Evolutionary conservation across 495 filamentous ascomycete genomes (phyloP), one percentile per base, ranked within the genome.

Genomic region (Penicillium silybi): DNA sequence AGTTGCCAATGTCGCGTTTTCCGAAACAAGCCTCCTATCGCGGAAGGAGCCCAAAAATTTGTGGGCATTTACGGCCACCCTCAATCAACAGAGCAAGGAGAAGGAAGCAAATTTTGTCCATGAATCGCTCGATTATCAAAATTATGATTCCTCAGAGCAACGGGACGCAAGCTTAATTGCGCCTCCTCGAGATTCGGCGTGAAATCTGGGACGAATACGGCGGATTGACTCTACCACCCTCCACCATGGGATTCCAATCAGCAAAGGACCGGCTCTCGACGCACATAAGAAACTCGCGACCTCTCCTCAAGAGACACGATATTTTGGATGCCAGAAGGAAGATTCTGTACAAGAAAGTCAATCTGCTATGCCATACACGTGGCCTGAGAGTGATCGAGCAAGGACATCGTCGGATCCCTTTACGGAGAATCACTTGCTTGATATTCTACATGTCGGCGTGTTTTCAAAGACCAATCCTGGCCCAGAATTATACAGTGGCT

Each of bases 1-100:
- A 87, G 39, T 75, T 20, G 17, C 81, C 26, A 81, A 87, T 58
- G 73, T 87, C 39, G 71, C 79, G 1, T 91, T 89, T 63, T 85
- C 81, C 1, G 81, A 88, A 56, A 83, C 85, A 73, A 72, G 74
- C 15, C 88, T 89, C 56, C 75, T 88, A 10, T 62, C 69, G 34
- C 39, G 19, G 63, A 68, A 48, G 63, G 57, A 55, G 58, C 59
- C 35, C 34, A n/a, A 17, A n/a, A 16, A 20, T 10, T 4, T 10
- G 35, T 44, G 9, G 23, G 16, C 18, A 1, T 20, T 19, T 1
- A 32, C 13, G 10, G 10, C 29, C 11, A 23, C 35, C 22, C 5
- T 34, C 43, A 26, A 11, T 34, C 20, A 46, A n/a, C n/a, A 0
- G 9, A 26, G 7, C 17, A 19, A 32, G 25, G 11, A 19, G 25